phyloP scores from a whole-genome alignment of 2,329 filamentous ascomycete species.

The Neocatenulostroma microsporum region DNA sequence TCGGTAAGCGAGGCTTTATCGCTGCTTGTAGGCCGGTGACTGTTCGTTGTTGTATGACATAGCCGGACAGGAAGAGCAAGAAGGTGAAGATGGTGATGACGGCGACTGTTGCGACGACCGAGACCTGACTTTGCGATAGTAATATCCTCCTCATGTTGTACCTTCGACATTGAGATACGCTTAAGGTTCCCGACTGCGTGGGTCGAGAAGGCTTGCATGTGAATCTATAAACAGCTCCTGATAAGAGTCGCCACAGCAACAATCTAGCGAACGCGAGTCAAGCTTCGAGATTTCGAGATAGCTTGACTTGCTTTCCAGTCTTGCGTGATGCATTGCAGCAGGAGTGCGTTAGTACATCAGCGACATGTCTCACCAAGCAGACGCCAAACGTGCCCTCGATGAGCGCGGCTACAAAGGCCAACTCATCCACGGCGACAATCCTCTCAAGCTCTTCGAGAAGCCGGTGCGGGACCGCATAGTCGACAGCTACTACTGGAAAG shows the following conservation, averaged over 20 bases:
- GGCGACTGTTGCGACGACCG: slow-evolving; percentile 54
- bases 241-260: slow-evolving; percentile 6
- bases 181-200: too few relatives aligned
- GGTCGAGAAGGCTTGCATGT: slow-evolving; percentile 7
- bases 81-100: slow-evolving; percentile 69
- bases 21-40: slow-evolving; percentile 67
- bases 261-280: slow-evolving; percentile 6
- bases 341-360: slow-evolving; percentile 2
- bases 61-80: slow-evolving; percentile 80
- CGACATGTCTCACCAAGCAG: slow-evolving; percentile 59
- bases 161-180: background rate
- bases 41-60: slow-evolving; percentile 78
- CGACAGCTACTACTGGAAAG: slow-evolving; percentile 96
- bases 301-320: too few relatives aligned
- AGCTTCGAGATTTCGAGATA: background rate
- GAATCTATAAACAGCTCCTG: slow-evolving; percentile 1
- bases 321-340: too few relatives aligned
- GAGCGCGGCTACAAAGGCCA: slow-evolving; percentile 73
- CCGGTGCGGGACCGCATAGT: slow-evolving; percentile 91
- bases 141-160: slow-evolving; percentile 39
- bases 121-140: slow-evolving; percentile 63
- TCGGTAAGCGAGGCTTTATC: slow-evolving; percentile 50
- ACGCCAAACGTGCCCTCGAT: slow-evolving; percentile 71
- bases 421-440: slow-evolving; percentile 83
- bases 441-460: slow-evolving; percentile 92